These are phyloP conservation scores for Xylariaceae sp. DNA, from an alignment of 2,329 filamentous ascomycete genomes.

Conservation along the genomic window DNA sequence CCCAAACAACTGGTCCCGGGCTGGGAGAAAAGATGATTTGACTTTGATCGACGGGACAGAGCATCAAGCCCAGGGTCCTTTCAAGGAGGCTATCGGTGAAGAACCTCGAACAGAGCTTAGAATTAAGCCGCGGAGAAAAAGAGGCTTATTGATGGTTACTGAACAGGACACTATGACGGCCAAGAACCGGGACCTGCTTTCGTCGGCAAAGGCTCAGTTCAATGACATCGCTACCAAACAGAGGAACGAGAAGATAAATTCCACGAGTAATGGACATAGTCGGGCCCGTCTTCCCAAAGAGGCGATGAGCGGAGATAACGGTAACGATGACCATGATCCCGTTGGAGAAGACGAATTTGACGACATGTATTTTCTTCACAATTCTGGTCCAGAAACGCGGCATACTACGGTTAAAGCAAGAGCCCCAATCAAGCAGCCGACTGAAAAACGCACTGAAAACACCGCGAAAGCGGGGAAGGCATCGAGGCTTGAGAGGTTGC, in stretches of 20 bases:
- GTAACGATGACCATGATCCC: background rate
- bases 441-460: background rate
- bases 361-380: background rate
- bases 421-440: background rate
- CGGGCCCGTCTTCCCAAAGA: background rate
- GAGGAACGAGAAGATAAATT: background rate
- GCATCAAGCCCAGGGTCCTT: background rate
- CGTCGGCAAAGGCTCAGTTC: background rate
- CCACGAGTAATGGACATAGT: background rate
- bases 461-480: background rate
- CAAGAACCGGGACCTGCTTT: background rate
- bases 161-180: constrained; percentile 29
- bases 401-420: background rate
- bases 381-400: background rate
- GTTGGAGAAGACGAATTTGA: background rate
- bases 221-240: background rate
- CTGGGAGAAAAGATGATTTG: background rate
- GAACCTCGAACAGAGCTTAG: constrained; percentile 42
- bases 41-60: constrained; percentile 8
- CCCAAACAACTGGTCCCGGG: background rate
- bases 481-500: constrained; percentile 1
- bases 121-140: constrained; percentile 43
- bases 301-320: background rate
- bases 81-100: constrained; percentile 6
- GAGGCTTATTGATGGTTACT: constrained; percentile 44